phyloP scores from a whole-genome alignment of 2,329 filamentous ascomycete species.

The Pleurostoma richardsiae region DNA sequence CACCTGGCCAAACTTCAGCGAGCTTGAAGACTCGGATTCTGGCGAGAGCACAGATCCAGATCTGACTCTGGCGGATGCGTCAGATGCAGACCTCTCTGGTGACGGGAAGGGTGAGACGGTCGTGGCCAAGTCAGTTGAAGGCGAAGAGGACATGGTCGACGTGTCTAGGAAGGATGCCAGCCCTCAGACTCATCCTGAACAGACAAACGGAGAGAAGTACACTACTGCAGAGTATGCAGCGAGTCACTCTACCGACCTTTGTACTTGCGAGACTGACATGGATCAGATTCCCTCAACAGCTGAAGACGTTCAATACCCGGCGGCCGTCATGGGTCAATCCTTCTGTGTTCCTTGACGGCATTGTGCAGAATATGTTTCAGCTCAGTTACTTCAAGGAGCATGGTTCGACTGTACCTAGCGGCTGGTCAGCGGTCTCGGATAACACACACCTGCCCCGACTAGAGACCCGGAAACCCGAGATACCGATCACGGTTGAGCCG shows the following conservation, averaged over 20 bases:
- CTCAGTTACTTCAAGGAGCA: conserved; percentile 61
- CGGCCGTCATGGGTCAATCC: conserved; percentile 50
- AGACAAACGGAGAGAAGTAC: conserved; percentile 18
- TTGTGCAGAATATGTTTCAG: conserved; percentile 70
- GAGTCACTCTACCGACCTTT: too few relatives aligned
- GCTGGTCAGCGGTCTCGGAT: neutral
- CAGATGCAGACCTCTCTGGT: conserved; percentile 60
- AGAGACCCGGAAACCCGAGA: conserved; percentile 37
- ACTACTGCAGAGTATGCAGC: neutral
- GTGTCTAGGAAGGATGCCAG: conserved; percentile 72
- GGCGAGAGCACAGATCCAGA: conserved; percentile 61
- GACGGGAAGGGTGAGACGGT: conserved; percentile 54
- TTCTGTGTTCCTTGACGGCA: conserved; percentile 53
- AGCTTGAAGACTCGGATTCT: conserved; percentile 38
- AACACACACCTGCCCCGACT: conserved; percentile 52
- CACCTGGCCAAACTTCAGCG: conserved; percentile 59
- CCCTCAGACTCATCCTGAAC: conserved; percentile 19
- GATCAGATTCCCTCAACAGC: conserved; percentile 18
- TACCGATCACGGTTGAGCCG: conserved; percentile 20
- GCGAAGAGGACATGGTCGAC: conserved; percentile 87
- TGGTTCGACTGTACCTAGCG: neutral
- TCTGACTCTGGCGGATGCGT: conserved; percentile 59
- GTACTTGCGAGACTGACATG: too few relatives aligned
- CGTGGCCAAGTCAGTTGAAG: conserved; percentile 72
- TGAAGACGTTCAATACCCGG: conserved; percentile 42